Percentiles rank a stretch among this genome's conserved stretches.
phyloP scores from a whole-genome alignment of 208 protist genomes.

The Acanthamoeba triangularis region DNA sequence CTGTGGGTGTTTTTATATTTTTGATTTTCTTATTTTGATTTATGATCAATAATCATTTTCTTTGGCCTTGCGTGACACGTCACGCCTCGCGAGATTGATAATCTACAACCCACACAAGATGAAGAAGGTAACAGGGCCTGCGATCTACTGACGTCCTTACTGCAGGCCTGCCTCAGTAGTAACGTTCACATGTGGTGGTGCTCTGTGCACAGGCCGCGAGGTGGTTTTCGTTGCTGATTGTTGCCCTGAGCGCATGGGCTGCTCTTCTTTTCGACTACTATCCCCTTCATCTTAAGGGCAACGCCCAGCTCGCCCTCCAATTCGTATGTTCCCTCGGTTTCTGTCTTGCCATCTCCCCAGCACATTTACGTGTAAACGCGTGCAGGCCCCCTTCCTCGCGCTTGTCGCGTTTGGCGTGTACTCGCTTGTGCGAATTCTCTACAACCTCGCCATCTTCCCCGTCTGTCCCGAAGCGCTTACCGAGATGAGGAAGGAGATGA shows the following conservation, averaged over 20 bases:
- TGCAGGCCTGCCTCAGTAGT: no score
- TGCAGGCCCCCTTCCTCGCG: constrained; percentile 46
- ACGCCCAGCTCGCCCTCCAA: constrained; percentile 31
- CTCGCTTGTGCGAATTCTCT: constrained; percentile 35
- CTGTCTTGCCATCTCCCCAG: not conserved
- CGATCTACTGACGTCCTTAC: no score
- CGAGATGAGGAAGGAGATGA: constrained; percentile 66
- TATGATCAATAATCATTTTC: no score
- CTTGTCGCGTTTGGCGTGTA: constrained; percentile 62
- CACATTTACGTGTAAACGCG: not conserved
- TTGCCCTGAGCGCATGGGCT: not conserved
- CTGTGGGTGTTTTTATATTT: not conserved
- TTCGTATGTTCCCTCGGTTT: not conserved
- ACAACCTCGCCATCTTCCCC: constrained; percentile 55
- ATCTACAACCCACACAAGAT: no score
- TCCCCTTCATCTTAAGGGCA: constrained; percentile 38
- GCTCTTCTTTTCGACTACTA: constrained; percentile 2
- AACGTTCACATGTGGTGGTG: no score
- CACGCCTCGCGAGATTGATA: no score
- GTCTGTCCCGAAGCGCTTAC: constrained; percentile 21
- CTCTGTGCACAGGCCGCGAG: not conserved
- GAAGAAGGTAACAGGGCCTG: no score
- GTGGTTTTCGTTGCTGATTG: not conserved
- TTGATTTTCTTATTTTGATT: not conserved
- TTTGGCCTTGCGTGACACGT: no score